Evolutionary conservation across 1,284 basidiomycete species (phyloP).

Genomic region (Entoloma clypeatum): DNA sequence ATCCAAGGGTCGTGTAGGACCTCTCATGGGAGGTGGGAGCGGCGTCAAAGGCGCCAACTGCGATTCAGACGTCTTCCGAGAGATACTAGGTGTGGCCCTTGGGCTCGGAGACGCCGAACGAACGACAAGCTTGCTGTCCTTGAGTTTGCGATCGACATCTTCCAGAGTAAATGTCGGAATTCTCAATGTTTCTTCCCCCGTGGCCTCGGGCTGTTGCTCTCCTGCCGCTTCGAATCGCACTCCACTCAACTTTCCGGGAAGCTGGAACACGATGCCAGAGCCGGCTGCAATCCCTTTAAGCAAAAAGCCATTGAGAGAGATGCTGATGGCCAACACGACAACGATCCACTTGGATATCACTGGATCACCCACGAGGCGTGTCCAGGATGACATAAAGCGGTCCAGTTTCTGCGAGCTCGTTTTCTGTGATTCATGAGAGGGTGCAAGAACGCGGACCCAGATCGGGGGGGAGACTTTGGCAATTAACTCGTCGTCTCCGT

Average conservation of each 20-base stretch:
- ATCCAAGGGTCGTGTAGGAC: conserved; percentile 56
- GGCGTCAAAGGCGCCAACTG: conserved; percentile 8
- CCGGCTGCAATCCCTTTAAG: conserved; percentile 74
- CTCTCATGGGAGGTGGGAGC: conserved; percentile 10
- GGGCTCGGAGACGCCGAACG: no score
- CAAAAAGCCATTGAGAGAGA: conserved; percentile 92
- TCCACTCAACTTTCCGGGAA: conserved; percentile 32
- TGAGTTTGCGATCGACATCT: conserved; percentile 45
- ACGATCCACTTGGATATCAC: conserved; percentile 97
- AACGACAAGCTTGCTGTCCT: conserved; percentile 25
- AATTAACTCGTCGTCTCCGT: conserved; percentile 45
- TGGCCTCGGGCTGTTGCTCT: conserved; percentile 22
- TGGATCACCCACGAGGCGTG: conserved; percentile 91
- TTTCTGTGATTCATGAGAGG: conserved; percentile 6
- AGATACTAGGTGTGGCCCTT: conserved; percentile 15
- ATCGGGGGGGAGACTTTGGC: conserved; percentile 73
- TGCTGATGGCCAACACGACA: conserved; percentile 79
- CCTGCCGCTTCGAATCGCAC: conserved; percentile 49
- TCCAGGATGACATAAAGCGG: conserved; percentile 92
- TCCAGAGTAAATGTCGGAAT: conserved; percentile 44
- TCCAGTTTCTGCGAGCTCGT: conserved; percentile 48
- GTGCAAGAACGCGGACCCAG: conserved; percentile 49
- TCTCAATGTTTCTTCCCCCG: neutral
- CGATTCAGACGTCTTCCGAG: no score
- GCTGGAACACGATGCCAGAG: conserved; percentile 29